Conservation (phyloP, 768 basidiomycete genomes). For the Suillus subluteus region DNA sequence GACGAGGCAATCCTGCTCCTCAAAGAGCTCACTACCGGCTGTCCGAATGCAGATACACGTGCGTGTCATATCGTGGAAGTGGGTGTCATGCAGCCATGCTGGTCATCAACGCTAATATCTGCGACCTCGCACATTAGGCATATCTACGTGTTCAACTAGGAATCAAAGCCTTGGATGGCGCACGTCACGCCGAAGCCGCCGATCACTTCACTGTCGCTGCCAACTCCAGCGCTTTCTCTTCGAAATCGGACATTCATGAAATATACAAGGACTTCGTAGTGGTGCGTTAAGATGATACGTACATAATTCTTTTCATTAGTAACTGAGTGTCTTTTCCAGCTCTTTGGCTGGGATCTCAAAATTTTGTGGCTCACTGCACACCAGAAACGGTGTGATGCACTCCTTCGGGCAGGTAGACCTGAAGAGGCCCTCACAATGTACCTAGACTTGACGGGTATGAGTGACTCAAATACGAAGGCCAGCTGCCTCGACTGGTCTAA, state of each 20-base stretch:
- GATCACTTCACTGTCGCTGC: not conserved
- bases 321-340: not conserved
- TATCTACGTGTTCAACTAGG: not conserved
- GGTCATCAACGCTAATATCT: not conserved
- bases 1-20: not conserved
- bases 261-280: not conserved
- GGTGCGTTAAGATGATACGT: not conserved
- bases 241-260: not conserved
- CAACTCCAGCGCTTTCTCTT: not conserved
- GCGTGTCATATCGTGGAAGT: not conserved
- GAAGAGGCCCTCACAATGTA: not conserved
- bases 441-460: not conserved
- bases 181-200: not conserved
- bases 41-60: not conserved
- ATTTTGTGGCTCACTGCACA: not conserved
- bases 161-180: not conserved
- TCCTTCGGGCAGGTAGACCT: not conserved
- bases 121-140: not conserved
- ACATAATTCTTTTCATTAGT: not conserved
- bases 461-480: not conserved
- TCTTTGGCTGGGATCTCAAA: not conserved
- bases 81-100: not conserved
- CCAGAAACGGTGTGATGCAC: not conserved
- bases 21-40: not conserved
- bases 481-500: not conserved